Conservation (phyloP, 202 grass and related monocot genomes). For the Musa balbisiana region DNA sequence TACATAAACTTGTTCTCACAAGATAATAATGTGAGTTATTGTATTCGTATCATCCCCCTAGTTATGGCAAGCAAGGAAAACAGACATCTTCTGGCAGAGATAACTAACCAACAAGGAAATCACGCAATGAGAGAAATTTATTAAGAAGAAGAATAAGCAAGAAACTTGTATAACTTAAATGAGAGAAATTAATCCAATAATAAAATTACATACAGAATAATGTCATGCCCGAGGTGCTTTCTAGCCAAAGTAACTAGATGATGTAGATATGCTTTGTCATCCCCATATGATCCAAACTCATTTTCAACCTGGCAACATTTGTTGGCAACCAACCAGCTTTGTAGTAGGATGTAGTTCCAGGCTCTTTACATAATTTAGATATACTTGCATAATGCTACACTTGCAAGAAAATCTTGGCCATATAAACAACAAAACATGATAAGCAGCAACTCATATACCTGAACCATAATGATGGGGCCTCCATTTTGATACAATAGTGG, state of each 20-base stretch:
- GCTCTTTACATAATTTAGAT: neutral
- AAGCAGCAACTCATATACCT: constrained; percentile 26
- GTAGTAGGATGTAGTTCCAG: neutral
- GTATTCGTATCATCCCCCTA: too few relatives aligned
- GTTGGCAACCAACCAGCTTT: neutral
- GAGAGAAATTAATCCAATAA: constrained; percentile 17
- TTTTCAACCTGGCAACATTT: constrained; percentile 71
- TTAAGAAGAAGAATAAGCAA: neutral
- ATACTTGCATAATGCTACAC: constrained; percentile 1
- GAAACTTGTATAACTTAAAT: constrained; percentile 3
- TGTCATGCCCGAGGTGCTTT: constrained; percentile 59
- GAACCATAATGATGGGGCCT: constrained; percentile 90
- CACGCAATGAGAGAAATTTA: neutral
- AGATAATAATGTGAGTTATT: too few relatives aligned
- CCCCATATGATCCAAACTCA: constrained; percentile 92
- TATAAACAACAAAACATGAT: too few relatives aligned
- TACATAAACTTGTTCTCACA: too few relatives aligned
- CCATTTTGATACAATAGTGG: constrained; percentile 75
- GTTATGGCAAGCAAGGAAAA: too few relatives aligned
- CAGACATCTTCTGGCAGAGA: too few relatives aligned
- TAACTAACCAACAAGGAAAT: neutral
- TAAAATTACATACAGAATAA: constrained; percentile 59
- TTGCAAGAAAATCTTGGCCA: constrained; percentile 13
- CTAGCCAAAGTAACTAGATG: constrained; percentile 66
- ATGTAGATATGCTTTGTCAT: constrained; percentile 85